Conservation (phyloP, 495 filamentous ascomycete genomes). For the Penicilliopsis zonata region DNA sequence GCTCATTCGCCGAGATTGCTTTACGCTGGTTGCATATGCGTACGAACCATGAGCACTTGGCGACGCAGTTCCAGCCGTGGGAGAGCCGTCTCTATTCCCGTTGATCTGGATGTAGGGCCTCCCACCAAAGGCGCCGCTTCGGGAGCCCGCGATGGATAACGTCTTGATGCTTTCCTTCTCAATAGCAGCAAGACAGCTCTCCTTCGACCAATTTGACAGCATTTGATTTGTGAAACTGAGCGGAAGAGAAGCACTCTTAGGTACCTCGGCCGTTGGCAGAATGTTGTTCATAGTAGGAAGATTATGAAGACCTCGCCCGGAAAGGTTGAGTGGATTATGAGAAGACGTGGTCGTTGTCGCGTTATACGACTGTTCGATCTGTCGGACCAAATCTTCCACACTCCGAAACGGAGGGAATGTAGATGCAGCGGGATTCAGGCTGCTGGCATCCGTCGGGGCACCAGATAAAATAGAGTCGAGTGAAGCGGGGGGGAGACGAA, state of each 20-base stretch:
- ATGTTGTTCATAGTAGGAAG: constrained; percentile 43
- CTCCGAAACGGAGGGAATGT: constrained; percentile 23
- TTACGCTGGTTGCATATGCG: constrained; percentile 14
- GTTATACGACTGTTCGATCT: constrained; percentile 58
- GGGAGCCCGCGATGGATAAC: constrained; percentile 60
- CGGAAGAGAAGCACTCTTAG: constrained; percentile 21
- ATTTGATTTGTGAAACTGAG: constrained; percentile 50
- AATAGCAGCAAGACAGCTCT: constrained; percentile 51
- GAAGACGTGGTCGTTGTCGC: constrained; percentile 44
- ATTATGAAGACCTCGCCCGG: constrained; percentile 50
- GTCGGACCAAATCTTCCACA: constrained; percentile 51
- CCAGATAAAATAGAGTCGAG: constrained; percentile 33
- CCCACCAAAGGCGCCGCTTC: constrained; percentile 45
- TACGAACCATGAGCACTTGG: constrained; percentile 9
- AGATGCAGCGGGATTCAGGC: constrained; percentile 3
- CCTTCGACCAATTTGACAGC: constrained; percentile 67
- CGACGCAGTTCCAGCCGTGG: constrained; percentile 12
- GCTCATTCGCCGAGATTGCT: constrained; percentile 24
- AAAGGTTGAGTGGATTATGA: constrained; percentile 57
- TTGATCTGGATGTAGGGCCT: constrained; percentile 46
- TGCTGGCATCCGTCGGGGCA: constrained; percentile 8
- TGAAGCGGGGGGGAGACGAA: constrained; percentile 39
- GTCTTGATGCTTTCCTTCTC: constrained; percentile 56
- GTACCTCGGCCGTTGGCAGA: constrained; percentile 12
- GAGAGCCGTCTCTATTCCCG: constrained; percentile 28